A percentile compares a stretch with the other conserved stretches of the same genome.
These are phyloP conservation scores for Hypoxylon perforatum DNA, from an alignment of 495 filamentous ascomycete species.

Conservation along the genomic window DNA sequence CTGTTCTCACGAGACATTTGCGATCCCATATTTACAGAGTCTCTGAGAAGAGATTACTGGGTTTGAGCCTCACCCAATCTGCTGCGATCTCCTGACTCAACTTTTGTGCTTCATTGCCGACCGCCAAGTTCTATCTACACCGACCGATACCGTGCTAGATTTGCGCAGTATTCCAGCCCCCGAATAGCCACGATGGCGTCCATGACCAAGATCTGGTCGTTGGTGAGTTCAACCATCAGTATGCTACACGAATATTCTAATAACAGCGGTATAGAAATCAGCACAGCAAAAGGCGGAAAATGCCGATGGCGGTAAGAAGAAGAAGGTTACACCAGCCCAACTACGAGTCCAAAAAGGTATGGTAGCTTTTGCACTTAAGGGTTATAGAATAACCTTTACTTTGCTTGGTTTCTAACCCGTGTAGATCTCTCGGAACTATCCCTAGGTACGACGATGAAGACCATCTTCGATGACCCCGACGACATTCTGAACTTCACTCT, in stretches of 20 bases:
- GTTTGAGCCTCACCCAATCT: neutral
- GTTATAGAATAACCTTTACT: neutral
- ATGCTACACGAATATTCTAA: constrained; percentile 7
- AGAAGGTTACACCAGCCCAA: constrained; percentile 97
- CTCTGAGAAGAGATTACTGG: neutral
- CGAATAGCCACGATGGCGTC: constrained; percentile 76
- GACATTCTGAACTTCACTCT: constrained; percentile 96
- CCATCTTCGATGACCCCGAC: constrained; percentile 91
- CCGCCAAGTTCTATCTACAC: neutral
- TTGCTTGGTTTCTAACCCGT: neutral
- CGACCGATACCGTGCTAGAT: neutral
- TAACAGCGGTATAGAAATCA: constrained; percentile 73
- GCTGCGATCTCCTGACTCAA: neutral
- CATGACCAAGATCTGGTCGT: constrained; percentile 90
- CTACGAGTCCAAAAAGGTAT: constrained; percentile 97
- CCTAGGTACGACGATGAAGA: constrained; percentile 90
- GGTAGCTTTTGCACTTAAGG: neutral
- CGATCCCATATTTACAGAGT: neutral
- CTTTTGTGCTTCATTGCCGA: neutral
- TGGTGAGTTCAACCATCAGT: constrained; percentile 69
- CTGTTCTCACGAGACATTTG: constrained; percentile 20
- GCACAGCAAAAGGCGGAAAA: constrained; percentile 94
- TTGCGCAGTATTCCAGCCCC: neutral
- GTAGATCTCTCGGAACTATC: constrained; percentile 93
- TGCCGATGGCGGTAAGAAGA: constrained; percentile 87